These are phyloP conservation scores for Basidioascus undulatus DNA, from an alignment of 768 basidiomycete species.

Conservation along the genomic window DNA sequence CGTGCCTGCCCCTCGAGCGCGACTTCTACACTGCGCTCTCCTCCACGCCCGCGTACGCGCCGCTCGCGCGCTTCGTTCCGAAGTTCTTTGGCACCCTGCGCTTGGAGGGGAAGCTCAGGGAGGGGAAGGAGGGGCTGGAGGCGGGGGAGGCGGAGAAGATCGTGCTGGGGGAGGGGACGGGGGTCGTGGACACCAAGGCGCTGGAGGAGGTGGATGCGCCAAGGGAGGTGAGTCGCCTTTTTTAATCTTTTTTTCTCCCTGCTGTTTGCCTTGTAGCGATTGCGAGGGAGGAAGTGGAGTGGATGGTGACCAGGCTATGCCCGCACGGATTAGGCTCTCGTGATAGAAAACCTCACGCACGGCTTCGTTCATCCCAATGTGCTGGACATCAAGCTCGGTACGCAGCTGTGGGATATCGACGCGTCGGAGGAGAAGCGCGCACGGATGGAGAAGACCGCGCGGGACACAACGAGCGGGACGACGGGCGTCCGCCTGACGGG, in stretches of 20 bases:
- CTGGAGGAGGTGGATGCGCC: constrained; percentile 13
- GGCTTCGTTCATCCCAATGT: constrained; percentile 59
- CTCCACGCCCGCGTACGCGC: constrained; percentile 10
- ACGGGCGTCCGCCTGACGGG: constrained; percentile 69
- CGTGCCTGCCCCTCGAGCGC: constrained; percentile 36
- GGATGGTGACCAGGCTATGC: too few species aligned
- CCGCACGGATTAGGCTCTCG: too few species aligned
- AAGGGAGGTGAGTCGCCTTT: constrained; percentile 26
- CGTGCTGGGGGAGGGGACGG: constrained; percentile 13
- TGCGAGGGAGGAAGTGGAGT: too few species aligned
- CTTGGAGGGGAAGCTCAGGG: constrained; percentile 36
- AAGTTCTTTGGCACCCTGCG: constrained; percentile 54
- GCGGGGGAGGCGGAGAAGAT: constrained; percentile 8
- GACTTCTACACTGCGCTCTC: constrained; percentile 42
- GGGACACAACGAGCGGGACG: constrained; percentile 41
- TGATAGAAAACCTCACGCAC: constrained; percentile 59
- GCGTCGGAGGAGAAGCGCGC: constrained; percentile 46
- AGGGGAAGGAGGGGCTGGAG: background rate
- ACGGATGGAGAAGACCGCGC: constrained; percentile 51
- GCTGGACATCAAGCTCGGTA: constrained; percentile 83
- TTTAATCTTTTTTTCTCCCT: too few species aligned
- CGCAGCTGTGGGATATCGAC: constrained; percentile 35
- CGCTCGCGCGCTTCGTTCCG: constrained; percentile 32
- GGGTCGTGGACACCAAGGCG: constrained; percentile 6
- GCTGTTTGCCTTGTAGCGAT: background rate